Evolutionary conservation across 306 rosid species (phyloP).

Genomic region (Oxytropis ochrocephala): DNA sequence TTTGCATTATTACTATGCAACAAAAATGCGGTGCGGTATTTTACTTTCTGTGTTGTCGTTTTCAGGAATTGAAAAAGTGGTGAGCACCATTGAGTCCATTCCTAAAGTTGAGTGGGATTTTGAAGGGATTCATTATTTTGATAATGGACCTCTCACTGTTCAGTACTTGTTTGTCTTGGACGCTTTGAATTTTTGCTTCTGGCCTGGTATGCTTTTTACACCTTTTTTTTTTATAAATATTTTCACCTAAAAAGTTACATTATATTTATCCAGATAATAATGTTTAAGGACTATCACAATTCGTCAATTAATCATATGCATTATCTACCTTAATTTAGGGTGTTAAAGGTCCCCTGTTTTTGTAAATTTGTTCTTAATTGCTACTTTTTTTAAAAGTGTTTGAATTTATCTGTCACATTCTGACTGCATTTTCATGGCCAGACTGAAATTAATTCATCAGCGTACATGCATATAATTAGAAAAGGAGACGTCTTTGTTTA

Average conservation of each 20-base stretch:
- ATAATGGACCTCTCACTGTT: conserved; percentile 85
- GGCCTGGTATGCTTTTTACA: conserved; percentile 60
- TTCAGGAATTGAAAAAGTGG: conserved; percentile 84
- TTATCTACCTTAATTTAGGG: not conserved
- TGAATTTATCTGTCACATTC: not conserved
- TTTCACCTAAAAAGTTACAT: not conserved
- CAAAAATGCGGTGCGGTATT: not conserved
- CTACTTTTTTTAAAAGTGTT: not conserved
- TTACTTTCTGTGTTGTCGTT: not conserved
- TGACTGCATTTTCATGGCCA: not conserved
- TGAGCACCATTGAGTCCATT: conserved; percentile 51
- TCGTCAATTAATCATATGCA: not conserved
- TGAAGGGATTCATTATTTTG: conserved; percentile 97
- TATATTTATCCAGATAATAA: not conserved
- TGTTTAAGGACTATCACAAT: not conserved
- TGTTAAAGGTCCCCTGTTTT: conserved; percentile 13
- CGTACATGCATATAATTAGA: not conserved
- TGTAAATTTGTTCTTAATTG: not conserved
- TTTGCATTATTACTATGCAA: no score
- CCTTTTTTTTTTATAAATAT: not conserved
- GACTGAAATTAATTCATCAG: not conserved
- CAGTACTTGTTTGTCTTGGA: conserved; percentile 87
- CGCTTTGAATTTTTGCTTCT: conserved; percentile 92
- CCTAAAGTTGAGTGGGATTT: conserved; percentile 93
- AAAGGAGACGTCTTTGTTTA: not conserved